Conservation (phyloP, 495 filamentous ascomycete genomes). For the Podospora appendiculata region DNA sequence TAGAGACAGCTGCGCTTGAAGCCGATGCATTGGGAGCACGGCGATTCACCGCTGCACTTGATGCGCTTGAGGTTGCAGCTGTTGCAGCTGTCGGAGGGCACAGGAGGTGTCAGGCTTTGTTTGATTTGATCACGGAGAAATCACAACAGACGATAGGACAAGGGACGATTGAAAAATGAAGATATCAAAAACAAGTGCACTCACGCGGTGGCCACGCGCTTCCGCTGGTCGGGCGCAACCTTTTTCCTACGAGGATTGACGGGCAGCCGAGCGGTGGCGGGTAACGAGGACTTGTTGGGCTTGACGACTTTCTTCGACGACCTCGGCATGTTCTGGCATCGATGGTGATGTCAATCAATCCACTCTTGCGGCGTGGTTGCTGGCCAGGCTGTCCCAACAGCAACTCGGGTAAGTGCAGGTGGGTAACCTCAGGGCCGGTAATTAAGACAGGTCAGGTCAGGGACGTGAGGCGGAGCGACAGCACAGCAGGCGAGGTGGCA, state of each 20-base stretch:
- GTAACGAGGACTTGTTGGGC: not conserved
- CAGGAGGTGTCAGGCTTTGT: not conserved
- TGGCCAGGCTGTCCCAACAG: not conserved
- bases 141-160: no score
- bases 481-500: no score
- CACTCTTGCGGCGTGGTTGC: no score
- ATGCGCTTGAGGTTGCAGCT: conserved; percentile 36
- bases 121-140: not conserved
- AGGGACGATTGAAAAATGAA: no score
- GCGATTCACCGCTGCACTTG: conserved; percentile 33
- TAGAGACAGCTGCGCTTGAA: conserved; percentile 25
- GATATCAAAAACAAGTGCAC: not conserved
- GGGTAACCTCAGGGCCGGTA: not conserved
- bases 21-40: conserved; percentile 26
- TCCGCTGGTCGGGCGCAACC: conserved; percentile 25
- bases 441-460: not conserved
- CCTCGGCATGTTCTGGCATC: conserved; percentile 17
- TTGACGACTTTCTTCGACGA: conserved; percentile 5
- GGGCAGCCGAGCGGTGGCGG: conserved; percentile 15
- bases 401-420: not conserved
- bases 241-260: conserved; percentile 31
- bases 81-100: conserved; percentile 26
- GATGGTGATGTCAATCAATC: not conserved
- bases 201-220: conserved; percentile 29
- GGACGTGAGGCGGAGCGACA: not conserved